Percentiles rank a stretch among this genome's conserved stretches.
phyloP scores from a whole-genome alignment of 2,329 filamentous ascomycete species.

The Cordyceps cicadae region DNA sequence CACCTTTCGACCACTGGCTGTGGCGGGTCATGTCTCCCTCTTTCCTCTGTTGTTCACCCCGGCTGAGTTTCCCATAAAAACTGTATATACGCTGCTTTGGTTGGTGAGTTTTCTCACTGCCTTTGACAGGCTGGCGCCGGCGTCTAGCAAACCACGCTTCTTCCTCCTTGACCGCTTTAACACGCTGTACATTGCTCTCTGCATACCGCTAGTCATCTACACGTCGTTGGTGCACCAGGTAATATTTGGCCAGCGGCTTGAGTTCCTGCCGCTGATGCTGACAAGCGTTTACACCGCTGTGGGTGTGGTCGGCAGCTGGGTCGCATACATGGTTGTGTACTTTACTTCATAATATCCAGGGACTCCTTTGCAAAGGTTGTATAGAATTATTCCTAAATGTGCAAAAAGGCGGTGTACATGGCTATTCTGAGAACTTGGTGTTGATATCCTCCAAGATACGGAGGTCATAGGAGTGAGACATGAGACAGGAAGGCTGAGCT shows the following conservation, averaged over 20 bases:
- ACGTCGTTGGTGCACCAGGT: constrained; percentile 75
- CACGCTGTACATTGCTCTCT: constrained; percentile 78
- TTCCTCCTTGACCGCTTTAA: constrained; percentile 90
- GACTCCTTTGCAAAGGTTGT: not conserved
- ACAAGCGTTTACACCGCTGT: constrained; percentile 90
- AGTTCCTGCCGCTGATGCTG: constrained; percentile 95
- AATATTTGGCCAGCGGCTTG: constrained; percentile 73
- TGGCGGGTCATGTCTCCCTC: constrained; percentile 88
- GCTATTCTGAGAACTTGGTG: not conserved
- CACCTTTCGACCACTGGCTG: constrained; percentile 83
- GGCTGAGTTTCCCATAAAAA: constrained; percentile 90
- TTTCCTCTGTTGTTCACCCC: constrained; percentile 91
- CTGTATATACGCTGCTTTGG: constrained; percentile 88
- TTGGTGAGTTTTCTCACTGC: constrained; percentile 74
- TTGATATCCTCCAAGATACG: not conserved
- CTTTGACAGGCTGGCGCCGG: constrained; percentile 82
- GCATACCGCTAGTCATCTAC: constrained; percentile 83
- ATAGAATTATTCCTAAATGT: not conserved
- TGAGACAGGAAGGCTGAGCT: no score
- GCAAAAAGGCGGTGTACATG: not conserved
- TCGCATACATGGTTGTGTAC: constrained; percentile 90
- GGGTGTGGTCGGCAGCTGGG: constrained; percentile 92
- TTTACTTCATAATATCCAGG: constrained; percentile 45
- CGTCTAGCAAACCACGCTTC: constrained; percentile 67
- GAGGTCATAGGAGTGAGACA: no score